A percentile compares a stretch with the other conserved stretches of the same genome.
Evolutionary conservation across 306 rosid species (phyloP).

Genomic region (Adenanthera pavonina): DNA sequence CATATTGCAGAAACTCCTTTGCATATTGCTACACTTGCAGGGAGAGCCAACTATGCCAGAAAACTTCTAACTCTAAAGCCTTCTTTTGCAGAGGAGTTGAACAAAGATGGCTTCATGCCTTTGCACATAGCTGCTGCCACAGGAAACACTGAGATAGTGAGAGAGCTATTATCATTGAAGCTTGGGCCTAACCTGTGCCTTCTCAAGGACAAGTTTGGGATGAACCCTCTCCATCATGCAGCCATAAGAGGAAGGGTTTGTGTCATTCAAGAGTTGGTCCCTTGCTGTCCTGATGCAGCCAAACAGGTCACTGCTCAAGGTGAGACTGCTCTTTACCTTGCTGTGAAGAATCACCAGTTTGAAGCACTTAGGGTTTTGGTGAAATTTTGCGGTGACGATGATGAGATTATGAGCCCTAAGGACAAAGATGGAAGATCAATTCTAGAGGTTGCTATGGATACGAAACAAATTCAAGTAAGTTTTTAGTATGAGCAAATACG

Average conservation of each 20-base stretch:
- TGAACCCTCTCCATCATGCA: neutral
- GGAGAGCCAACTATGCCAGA: slow-evolving; percentile 14
- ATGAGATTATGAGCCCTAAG: neutral
- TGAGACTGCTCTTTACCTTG: slow-evolving; percentile 34
- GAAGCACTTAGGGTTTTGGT: slow-evolving; percentile 25
- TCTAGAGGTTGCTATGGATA: slow-evolving; percentile 15
- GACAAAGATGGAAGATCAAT: slow-evolving; percentile 26
- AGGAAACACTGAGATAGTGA: slow-evolving; percentile 24
- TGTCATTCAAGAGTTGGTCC: slow-evolving; percentile 23
- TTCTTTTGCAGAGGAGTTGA: slow-evolving; percentile 17
- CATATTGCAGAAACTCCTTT: slow-evolving; percentile 27
- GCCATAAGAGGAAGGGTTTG: slow-evolving; percentile 31
- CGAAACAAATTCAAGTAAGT: slow-evolving; percentile 31
- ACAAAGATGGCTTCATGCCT: slow-evolving; percentile 20
- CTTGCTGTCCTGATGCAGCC: neutral
- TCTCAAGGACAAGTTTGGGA: slow-evolving; percentile 23
- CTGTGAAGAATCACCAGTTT: slow-evolving; percentile 34
- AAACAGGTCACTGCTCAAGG: slow-evolving; percentile 17
- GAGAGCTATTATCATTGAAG: slow-evolving; percentile 12
- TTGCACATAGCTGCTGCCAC: slow-evolving; percentile 34
- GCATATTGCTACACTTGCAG: slow-evolving; percentile 28
- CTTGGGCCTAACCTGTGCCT: neutral
- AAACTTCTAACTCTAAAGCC: slow-evolving; percentile 21
- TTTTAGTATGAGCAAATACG: neutral
- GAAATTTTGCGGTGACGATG: neutral